Base-by-base conservation (phyloP, 805 yeast species). In the Myxozyma vanderwaltii region DNA sequence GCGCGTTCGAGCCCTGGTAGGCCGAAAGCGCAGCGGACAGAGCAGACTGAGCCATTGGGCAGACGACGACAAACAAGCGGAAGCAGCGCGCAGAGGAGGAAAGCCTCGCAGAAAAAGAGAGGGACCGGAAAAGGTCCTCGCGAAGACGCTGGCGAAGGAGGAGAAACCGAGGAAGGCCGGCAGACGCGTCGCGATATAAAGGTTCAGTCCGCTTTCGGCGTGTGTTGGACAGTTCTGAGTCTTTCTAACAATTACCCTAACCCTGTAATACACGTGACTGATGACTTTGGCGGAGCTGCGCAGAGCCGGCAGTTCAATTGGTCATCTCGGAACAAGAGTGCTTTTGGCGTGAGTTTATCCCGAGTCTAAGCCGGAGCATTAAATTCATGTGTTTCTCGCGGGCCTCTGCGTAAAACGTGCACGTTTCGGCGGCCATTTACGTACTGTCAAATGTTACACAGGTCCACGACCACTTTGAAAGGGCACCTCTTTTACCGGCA, bases 11-110 rank as follows among this genome's bases (percentile, higher is more conserved):
- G 17, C 45, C 51, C 23, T 43, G 27, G 35, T 26, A 48, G 29
- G 59, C 59, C 17, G 63, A 59, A 27, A 59, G 54, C 40, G 63
- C 63, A 36, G 57, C 63, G 44, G 63, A 59, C 19, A 59, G 49
- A 10, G 63, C 63, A 24, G 63, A 59, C 58, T 59, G 60, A 4
- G 63, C 51, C 63, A 59, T 59, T 38, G 23, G 57, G 17, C 38
- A 27, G 44, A 48, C 35, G 24, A 13, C 10, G 19, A 17, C 6
- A 21, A 17, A 33, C 21, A 19, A 33, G 40, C 40, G 21, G 40
- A 8, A 15, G 35, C 40, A 21, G 33, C 10, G 33, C 33, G 10
- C 10, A 23, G 51, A 41, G 39, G 44, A 29, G 41, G 17, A n/a
- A 31, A 7, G 43, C 35, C 39, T 24, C 56, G 56, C 19, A 46